Base-by-base conservation (phyloP, 202 grass and related monocot species). In the Panicum virgatum region DNA sequence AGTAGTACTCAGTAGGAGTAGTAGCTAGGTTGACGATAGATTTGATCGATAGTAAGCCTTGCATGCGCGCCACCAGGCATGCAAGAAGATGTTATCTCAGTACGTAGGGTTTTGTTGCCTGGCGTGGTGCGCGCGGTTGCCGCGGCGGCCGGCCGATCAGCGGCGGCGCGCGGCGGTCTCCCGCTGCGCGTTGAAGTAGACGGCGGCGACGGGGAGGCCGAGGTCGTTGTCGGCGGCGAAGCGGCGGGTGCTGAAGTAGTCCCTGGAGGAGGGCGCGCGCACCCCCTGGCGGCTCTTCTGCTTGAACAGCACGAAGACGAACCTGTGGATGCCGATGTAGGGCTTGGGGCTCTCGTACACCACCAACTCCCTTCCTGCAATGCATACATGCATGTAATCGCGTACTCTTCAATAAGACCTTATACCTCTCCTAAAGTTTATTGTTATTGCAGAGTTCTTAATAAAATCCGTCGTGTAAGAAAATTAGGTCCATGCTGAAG, bases 101-200 rank as follows among this genome's bases (percentile, higher is more conserved):
- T 54, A 30, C 48, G 25, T 44, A 63, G n/a, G 5, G 6, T 9
- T 62, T n/a, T n/a, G n/a, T n/a, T n/a, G n/a, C n/a, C n/a, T n/a
- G n/a, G 82, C 45, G 43, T 43, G 34, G 25, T 37, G 44, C 3
- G 10, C 18, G 72, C 6, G 29, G 29, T 50, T 25, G 45, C 62
- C 15, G 46, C 14, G 0, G 78, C 0, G 0, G 78, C 0, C 38
- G 70, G 9, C 23, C 18, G 23, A 58, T 86, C 84, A 98, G 77
- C 92, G 92, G 77, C 96, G 88, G 72, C 96, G 92, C 0, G 96
- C 96, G 4, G 96, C 96, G 40, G 89, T 99, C 90, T 99, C 96
- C 40, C 96, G 79, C 80, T 99, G 96, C 56, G 91, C 92, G 58
- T 99, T 96, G 92, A 99, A 99, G 82, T 98, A 98, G 73, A 98